Evolutionary conservation across 2,329 filamentous ascomycete genomes (phyloP), one percentile per base, ranked within the genome.

Genomic region (Myotisia sp.): DNA sequence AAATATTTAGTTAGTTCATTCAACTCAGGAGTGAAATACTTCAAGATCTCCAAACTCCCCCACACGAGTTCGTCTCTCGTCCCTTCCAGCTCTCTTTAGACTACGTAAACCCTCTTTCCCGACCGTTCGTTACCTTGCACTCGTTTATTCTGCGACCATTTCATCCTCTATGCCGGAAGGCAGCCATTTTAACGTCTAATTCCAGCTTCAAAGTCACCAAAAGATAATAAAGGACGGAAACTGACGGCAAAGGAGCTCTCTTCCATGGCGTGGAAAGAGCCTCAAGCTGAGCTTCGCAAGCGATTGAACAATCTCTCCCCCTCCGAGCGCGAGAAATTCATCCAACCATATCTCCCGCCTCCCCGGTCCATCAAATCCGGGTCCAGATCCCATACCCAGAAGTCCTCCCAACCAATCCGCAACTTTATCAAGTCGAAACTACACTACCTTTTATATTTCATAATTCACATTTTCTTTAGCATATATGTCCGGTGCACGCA

Each of bases 401-500:
- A 31, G 19, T 42, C 37, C 23, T 40, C 41, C 26, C 58, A 52
- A n/a, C 55, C 62, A 9, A 52, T 65, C 19, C 59, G 61, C 28
- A 52, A 53, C 3, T 64, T 65, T 37, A 30, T 65, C 26, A 62
- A 55, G 40, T 54, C 54, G 5, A 60, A 62, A 38, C 37, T 65
- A 3, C 53, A 66, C 37, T 53, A 55, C 27, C 40, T 65, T n/a
- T 41, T 59, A 18, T 65, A 64, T 40, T 56, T 60, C 14, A 26
- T 60, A 24, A 61, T 63, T 22, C 84, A 93, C 50, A 70, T 79
- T 42, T 54, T 93, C 45, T 95, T 93, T 61, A 87, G 83, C 5
- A 64, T 95, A 44, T 92, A 90, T 55, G 78, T 94, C 45, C 79
- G 85, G 42, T 60, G 83, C 38, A 76, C 86, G 38, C 76, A 84